phyloP scores from a whole-genome alignment of 2,329 filamentous ascomycete species.

The Rhexocercosporidium sp. region DNA sequence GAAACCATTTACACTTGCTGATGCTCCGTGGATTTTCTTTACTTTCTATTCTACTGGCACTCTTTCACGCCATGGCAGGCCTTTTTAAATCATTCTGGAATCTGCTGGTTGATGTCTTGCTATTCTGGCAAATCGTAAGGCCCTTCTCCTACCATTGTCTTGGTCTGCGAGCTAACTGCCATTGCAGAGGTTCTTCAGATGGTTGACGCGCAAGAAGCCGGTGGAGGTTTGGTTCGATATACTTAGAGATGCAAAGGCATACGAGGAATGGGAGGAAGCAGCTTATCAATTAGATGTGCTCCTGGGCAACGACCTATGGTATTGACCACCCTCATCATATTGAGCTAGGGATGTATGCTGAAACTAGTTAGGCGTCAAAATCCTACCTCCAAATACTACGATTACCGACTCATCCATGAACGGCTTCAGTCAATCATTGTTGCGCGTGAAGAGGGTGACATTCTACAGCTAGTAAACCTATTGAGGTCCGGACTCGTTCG shows the following conservation, averaged over 20 bases:
- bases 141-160: not conserved
- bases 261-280: conserved; percentile 87
- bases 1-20: not conserved
- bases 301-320: conserved; percentile 83
- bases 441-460: conserved; percentile 73
- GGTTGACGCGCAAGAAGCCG: conserved; percentile 69
- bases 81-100: conserved; percentile 53
- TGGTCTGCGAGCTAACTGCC: conserved; percentile 10
- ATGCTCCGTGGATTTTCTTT: not conserved
- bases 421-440: conserved; percentile 73
- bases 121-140: conserved; percentile 34
- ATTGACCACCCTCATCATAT: conserved; percentile 32
- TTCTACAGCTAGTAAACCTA: conserved; percentile 77
- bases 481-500: conserved; percentile 80
- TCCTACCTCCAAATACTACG: conserved; percentile 80
- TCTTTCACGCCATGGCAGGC: conserved; percentile 32
- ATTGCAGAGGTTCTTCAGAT: conserved; percentile 67
- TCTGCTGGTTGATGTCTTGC: conserved; percentile 49
- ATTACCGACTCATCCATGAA: conserved; percentile 82
- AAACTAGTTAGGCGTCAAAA: conserved; percentile 71
- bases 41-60: not conserved
- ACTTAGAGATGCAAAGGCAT: conserved; percentile 70
- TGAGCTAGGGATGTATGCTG: not conserved
- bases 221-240: conserved; percentile 69
- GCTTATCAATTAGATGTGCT: conserved; percentile 82